Percentiles rank a stretch among this genome's conserved stretches.
Evolutionary conservation across 2,329 filamentous ascomycete species (phyloP).

Genomic region (Pyricularia sp.): DNA sequence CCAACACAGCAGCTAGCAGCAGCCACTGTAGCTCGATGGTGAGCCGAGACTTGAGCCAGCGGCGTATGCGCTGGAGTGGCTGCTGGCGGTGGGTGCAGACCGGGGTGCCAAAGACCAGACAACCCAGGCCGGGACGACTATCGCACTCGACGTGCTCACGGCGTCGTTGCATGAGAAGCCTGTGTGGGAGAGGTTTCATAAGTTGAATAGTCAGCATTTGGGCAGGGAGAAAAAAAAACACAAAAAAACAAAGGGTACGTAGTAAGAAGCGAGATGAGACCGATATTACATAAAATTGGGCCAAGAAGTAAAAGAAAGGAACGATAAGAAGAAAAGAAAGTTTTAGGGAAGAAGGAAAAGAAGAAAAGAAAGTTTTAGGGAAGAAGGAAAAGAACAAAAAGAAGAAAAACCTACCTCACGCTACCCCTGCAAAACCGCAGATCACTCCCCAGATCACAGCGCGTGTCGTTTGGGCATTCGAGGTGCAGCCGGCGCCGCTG

Average conservation of each 20-base stretch:
- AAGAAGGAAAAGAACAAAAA: neutral
- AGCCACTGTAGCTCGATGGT: conserved; percentile 41
- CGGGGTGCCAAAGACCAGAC: conserved; percentile 41
- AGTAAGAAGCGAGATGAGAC: too few relatives aligned
- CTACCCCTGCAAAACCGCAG: conserved; percentile 50
- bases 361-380: neutral
- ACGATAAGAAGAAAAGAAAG: neutral
- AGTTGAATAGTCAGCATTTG: too few relatives aligned
- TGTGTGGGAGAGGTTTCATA: conserved; percentile 15
- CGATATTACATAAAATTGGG: too few relatives aligned
- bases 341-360: neutral
- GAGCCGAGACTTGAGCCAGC: conserved; percentile 33
- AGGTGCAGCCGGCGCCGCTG: conserved; percentile 53
- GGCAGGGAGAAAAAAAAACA: too few relatives aligned
- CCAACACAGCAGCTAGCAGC: conserved; percentile 29
- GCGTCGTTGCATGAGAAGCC: conserved; percentile 47
- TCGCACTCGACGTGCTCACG: conserved; percentile 54
- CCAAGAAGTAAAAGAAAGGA: neutral
- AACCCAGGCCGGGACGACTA: conserved; percentile 44
- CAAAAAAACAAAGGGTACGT: too few relatives aligned
- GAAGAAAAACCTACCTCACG: conserved; percentile 35
- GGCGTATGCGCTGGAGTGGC: conserved; percentile 33
- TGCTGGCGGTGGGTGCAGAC: conserved; percentile 34
- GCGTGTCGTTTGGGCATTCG: conserved; percentile 51
- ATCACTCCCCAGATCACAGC: conserved; percentile 51